Base-by-base conservation (phyloP, 2,329 filamentous ascomycete species). In the Paraconiothyrium sp. region DNA sequence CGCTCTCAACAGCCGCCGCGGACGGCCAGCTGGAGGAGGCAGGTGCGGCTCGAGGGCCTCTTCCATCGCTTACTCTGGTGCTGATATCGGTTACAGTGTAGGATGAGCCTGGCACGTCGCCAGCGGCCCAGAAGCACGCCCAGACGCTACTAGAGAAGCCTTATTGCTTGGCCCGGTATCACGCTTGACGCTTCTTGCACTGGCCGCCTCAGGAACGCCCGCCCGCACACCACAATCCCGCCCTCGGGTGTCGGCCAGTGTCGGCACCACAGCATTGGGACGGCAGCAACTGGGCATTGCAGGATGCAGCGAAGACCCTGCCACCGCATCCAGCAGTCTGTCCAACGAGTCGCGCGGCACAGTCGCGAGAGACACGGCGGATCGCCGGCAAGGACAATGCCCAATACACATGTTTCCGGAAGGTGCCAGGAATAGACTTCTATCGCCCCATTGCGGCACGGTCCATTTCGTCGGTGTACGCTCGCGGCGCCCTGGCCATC, bases 21-120 rank as follows among this genome's bases (percentile, higher is more conserved):
- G 16, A n/a, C 39, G n/a, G 14, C 6, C 39, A 9, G 30, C 30
- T 13, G 9, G 4, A 35, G 9, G 30, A 6, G 22, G n/a, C 32
- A 35, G 50, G 37, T 30, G 20, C 20, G 35, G 50, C 35, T 20
- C 13, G 20, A 7, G 16, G 5, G 14, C 35, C 22, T 10, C 8
- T 2, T 41, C 50, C 22, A 34, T 41, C 50, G 50, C 50, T 54
- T 54, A 32, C 50, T 43, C 32, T 24, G 27, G 32, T 13, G 50
- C 50, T 54, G 50, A 54, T 54, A 54, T 54, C 50, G 50, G 35
- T 30, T 54, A 43, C 50, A 30, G 50, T 24, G 50, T n/a, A 37
- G 50, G 50, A 54, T 43, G 43, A 24, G 20, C n/a, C 24, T 27
- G 35, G 20, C 22, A 34, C 10, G 34, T 37, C 34, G 34, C 30